Conservation (phyloP, 2,329 filamentous ascomycete genomes). For the Alternaria sp. region DNA sequence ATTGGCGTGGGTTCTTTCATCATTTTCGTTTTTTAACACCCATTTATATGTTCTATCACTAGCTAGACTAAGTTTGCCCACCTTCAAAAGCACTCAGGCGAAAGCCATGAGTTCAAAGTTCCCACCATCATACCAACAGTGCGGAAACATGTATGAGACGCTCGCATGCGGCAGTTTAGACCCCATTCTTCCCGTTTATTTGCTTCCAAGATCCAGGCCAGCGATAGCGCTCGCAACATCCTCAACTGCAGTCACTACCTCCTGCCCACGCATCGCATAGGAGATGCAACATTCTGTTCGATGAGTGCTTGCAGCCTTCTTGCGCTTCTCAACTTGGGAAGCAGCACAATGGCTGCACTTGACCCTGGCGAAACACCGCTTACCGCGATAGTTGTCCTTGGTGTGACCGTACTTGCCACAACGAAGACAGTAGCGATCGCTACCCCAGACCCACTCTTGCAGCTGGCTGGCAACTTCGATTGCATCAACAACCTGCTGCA, state of each 20-base stretch:
- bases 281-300: slow-evolving; percentile 10
- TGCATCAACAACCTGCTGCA: slow-evolving; percentile 11
- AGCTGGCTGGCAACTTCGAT: slow-evolving; percentile 11
- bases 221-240: neutral
- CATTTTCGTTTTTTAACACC: neutral
- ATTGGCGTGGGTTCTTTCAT: neutral
- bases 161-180: neutral
- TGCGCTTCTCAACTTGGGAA: slow-evolving; percentile 2
- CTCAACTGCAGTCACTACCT: neutral
- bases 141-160: neutral
- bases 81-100: neutral
- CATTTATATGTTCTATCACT: neutral
- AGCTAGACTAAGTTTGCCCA: neutral
- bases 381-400: neutral
- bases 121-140: neutral
- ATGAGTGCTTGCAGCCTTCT: slow-evolving; percentile 3
- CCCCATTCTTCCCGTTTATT: neutral
- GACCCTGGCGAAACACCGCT: slow-evolving; percentile 3
- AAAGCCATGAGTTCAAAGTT: neutral
- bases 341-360: slow-evolving; percentile 3
- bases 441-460: slow-evolving; percentile 16
- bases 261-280: slow-evolving; percentile 4
- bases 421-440: slow-evolving; percentile 13
- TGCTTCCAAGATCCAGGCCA: neutral
- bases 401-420: slow-evolving; percentile 14